Base-by-base conservation (phyloP, 75 land plant species). In the Pinus taeda region DNA sequence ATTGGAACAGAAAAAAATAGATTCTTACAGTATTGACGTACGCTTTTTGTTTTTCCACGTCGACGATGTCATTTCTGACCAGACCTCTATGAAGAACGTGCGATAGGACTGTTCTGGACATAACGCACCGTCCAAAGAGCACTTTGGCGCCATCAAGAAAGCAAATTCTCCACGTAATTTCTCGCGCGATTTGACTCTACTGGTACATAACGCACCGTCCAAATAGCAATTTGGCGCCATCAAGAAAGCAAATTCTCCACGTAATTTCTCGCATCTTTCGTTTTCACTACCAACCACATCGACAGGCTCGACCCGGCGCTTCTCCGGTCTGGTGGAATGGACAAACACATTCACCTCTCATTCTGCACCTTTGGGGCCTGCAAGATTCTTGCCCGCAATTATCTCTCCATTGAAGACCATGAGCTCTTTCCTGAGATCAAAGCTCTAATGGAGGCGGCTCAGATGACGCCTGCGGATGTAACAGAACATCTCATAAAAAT, bases 401-500 rank as follows among this genome's bases (percentile, higher is more conserved):
- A 81, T 58, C 79, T 82, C 12, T 55, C 57, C 15, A 15, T 84
- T 57, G 75, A 76, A 58, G 85, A 77, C 55, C 85, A 84, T 53
- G 60, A 66, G 21, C 63, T 84, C 21, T 84, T 82, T 64, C 55
- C 55, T 0, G 55, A 49, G 2, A 49, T 49, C 12, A 2, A 49
- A 11, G 12, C 8, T 49, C 17, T 80, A 73, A 63, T 86, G 55
- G 49, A 42, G 17, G 76, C 74, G 45, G 83, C 76, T 74, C 49
- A 83, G 66, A 88, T 81, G 1, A 84, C 95, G 6, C 93, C 95
- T 15, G 88, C 90, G 13, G 80, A 79, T 14, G 83, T 85, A 6
- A 78, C 76, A 12, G 88, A 86, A 79, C 55, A 77, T 11, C 75
- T 88, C 1, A 18, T 81, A 75, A 66, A 37, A 6, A 14, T 6